Base-by-base conservation (phyloP, 176 grass and related monocot species). In the Lolium multiflorum region DNA sequence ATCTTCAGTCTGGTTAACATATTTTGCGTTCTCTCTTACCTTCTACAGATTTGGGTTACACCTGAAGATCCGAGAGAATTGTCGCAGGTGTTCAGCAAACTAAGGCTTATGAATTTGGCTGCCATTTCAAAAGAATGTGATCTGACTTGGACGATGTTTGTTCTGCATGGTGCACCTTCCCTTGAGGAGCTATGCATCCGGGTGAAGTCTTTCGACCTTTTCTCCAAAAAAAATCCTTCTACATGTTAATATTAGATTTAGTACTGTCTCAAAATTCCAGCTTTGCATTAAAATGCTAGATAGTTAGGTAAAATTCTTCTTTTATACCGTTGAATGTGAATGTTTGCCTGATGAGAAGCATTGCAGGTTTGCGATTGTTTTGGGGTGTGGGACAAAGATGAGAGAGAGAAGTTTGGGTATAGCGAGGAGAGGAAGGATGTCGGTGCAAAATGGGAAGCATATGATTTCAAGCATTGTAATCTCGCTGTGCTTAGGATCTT, bases 31-130 rank as follows among this genome's bases (percentile, higher is more conserved):
- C 11, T 52, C 55, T 31, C 1, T 5, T 44, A 44, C 44, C 15
- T 71, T 44, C 20, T n/a, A 38, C 74, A 76, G 74, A 76, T 76
- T 11, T 76, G 74, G 74, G 24, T 76, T 76, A 26, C 55, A 56
- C 74, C 74, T 35, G 74, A 76, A 76, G 49, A 17, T 37, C 74
- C 74, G 4, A 20, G 26, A 56, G 9, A 44, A 1, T 60, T 78
- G 11, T 60, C 6, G 35, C 54, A 20, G 57, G 76, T 79, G 11
- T 79, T 79, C 20, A 3, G 5, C 37, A 79, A 79, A 46, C 56
- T 79, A 46, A 79, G 31, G 77, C 9, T 79, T 79, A 57, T 79
- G 35, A 79, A 62, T 44, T 25, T 79, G 56, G 14, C 59, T 4
- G 59, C 64, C 64, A 67, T 67, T 67, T 67, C 64, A 67, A 9